Conservation (phyloP, 2,329 filamentous ascomycete genomes). For the Claviceps sp. region DNA sequence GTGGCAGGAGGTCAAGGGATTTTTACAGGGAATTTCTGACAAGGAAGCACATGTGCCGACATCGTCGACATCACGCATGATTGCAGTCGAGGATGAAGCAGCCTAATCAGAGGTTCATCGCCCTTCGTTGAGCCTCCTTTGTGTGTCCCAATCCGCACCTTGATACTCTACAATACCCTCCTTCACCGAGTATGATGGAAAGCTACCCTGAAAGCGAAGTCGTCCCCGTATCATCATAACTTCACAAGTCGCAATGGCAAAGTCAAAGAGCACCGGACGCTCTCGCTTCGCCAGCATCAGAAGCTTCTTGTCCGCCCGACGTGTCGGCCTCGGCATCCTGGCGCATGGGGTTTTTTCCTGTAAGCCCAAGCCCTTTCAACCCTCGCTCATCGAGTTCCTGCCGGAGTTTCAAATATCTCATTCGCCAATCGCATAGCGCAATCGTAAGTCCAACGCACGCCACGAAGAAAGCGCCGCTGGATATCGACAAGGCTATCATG, state of each 20-base stretch:
- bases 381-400: conserved; percentile 5
- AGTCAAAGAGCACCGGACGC: conserved; percentile 4
- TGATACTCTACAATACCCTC: not conserved
- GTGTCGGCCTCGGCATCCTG: not conserved
- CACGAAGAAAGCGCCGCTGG: conserved; percentile 7
- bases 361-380: conserved; percentile 1
- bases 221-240: not conserved
- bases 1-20: conserved; percentile 36
- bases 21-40: conserved; percentile 26
- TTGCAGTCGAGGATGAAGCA: not conserved
- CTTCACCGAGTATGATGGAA: not conserved
- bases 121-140: not conserved
- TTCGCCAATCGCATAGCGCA: conserved; percentile 6
- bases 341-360: not conserved
- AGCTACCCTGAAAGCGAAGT: not conserved
- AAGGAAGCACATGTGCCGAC: conserved; percentile 9
- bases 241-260: not conserved
- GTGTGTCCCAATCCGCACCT: not conserved
- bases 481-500: conserved; percentile 6
- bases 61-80: not conserved
- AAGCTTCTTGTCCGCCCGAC: not conserved
- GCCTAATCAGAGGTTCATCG: not conserved
- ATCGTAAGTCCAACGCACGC: conserved; percentile 6
- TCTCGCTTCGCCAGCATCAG: not conserved
- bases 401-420: conserved; percentile 5